Evolutionary conservation across 345 rosid species (phyloP), one percentile per base, ranked within the genome.

Genomic region (Pugionium dolabratum): DNA sequence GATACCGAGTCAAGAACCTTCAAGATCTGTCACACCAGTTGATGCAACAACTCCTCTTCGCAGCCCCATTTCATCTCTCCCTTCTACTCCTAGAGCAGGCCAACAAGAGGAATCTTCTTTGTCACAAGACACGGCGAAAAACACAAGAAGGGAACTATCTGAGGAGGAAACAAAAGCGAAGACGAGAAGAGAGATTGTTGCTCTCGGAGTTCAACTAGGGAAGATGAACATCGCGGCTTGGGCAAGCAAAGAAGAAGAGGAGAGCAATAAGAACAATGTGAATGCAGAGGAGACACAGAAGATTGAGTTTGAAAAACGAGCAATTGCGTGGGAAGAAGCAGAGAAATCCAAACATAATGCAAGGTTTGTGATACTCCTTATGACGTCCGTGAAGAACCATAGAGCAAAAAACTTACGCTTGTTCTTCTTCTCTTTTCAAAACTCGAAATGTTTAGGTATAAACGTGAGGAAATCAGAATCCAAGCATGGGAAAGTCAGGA

Each of bases 401-500:
- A 60, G 52, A 44, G 55, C 4, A 30, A 47, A 39, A 46, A 44
- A 45, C 49, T 46, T 36, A 10, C 7, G 52, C 37, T 9, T 28
- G 7, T 28, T 70, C 32, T n/a, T 3, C 5, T 39, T 48, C 1
- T 25, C 6, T 51, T 60, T 4, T 9, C 29, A 54, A 45, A 54
- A 63, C 9, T 32, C 35, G 57, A 59, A 33, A 29, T 9, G 7
- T 50, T 5, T 74, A 91, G 97, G 86, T 86, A 83, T 75, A 89
- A 87, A 76, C 95, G 92, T 42, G 95, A 91, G 71, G 98, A 91
- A 56, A 83, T 88, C 85, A 85, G 88, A 69, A 89, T 91, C 75
- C 83, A 85, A 79, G 95, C 86, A 18, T 91, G 97, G 97, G 96
- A 88, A 72, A 88, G 84, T 83, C 97, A 86, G 51, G 85, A 88